Base-by-base conservation (phyloP, 306 rosid species). In the Quercus parvula region DNA sequence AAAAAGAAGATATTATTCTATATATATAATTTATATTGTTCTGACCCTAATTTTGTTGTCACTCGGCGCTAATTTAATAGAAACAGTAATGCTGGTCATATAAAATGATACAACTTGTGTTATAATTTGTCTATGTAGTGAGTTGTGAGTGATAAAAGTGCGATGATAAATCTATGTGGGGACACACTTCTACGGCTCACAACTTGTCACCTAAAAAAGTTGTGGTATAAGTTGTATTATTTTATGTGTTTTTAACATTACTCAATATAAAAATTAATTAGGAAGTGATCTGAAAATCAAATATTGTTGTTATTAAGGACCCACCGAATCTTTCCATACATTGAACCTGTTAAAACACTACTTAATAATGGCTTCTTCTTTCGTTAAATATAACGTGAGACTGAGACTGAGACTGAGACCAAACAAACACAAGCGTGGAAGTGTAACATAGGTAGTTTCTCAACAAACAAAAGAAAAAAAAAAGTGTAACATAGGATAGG, bases 241-340 rank as follows among this genome's bases (percentile, higher is more conserved):
- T 41, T 41, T 2, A 41, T 41, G 12, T 8, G 11, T 2, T 41
- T 2, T 8, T 41, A 41, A 0, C 11, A 2, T 41, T 41, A 8
- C 12, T 8, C 1, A 2, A 8, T 41, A 8, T 2, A 41, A 41
- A 41, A 41, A 41, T 41, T 41, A 7, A 24, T 17, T 33, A 11
- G 0, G 8, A n/a, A 38, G 73, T 15, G 25, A 54, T 31, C 19
- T 35, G 8, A 24, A 49, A 62, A 33, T 69, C 49, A 70, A 56
- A 33, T 20, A 68, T 33, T 35, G 35, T 4, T 12, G 11, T 6
- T 17, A 10, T 2, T 1, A 59, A 17, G 84, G 83, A 14, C 86
- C 83, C 89, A 76, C 84, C 62, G 61, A 75, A 82, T 80, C 87
- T 62, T 59, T 76, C 7, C 14, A 78, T 84, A 73, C 92, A 89